These are phyloP conservation scores for Heimioporus sp. DNA, from an alignment of 768 basidiomycete genomes.

Conservation along the genomic window DNA sequence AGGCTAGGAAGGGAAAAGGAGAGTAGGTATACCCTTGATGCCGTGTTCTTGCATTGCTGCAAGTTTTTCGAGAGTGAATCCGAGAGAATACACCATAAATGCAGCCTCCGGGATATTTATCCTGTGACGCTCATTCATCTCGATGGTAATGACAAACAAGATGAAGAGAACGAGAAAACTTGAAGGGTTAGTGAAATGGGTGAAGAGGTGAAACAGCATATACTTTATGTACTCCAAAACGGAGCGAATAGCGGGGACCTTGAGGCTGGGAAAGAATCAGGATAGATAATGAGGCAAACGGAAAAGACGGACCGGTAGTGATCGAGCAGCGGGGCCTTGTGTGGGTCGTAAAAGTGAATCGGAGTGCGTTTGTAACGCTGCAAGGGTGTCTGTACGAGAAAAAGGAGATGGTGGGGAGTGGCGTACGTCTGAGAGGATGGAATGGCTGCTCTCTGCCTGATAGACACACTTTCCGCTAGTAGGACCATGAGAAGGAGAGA, in stretches of 20 bases:
- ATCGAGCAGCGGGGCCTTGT: constrained; percentile 90
- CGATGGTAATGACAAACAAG: constrained; percentile 77
- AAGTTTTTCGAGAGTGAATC: constrained; percentile 88
- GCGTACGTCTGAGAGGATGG: constrained; percentile 84
- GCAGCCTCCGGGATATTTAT: constrained; percentile 66
- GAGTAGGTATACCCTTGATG: constrained; percentile 59
- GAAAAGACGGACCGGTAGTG: constrained; percentile 73
- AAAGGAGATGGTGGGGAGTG: background rate
- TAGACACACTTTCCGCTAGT: constrained; percentile 89
- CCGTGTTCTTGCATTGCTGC: constrained; percentile 97
- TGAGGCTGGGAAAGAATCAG: constrained; percentile 51
- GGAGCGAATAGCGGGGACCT: constrained; percentile 89
- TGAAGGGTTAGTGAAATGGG: background rate
- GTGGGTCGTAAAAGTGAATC: constrained; percentile 92
- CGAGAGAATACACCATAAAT: constrained; percentile 79
- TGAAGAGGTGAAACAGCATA: constrained; percentile 1
- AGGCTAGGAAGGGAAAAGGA: background rate
- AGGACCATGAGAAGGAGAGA: constrained; percentile 13
- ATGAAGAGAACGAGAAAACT: constrained; percentile 79
- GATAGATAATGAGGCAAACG: background rate
- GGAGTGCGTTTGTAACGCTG: constrained; percentile 93
- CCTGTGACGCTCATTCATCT: constrained; percentile 58
- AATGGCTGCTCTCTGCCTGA: constrained; percentile 81
- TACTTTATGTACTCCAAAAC: constrained; percentile 89
- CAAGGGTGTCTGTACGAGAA: background rate